These are phyloP conservation scores for Diaporthe destruens DNA, from an alignment of 2,329 filamentous ascomycete genomes.

Conservation along the genomic window DNA sequence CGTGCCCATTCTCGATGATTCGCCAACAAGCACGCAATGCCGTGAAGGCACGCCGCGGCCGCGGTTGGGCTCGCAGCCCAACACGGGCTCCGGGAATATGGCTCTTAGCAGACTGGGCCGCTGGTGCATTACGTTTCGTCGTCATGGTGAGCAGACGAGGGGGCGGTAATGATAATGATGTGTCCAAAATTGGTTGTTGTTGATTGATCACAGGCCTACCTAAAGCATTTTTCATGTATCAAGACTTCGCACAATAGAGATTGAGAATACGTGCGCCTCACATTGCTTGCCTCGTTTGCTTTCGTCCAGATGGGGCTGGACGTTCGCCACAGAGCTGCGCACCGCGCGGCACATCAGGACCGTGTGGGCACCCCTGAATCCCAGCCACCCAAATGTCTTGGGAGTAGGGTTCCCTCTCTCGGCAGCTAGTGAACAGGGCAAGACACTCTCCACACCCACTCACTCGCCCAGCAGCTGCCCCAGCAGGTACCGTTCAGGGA, in stretches of 20 bases:
- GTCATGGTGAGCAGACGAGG: background rate
- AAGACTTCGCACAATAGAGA: slow-evolving; percentile 29
- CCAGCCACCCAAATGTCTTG: slow-evolving; percentile 23
- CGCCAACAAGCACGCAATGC: background rate
- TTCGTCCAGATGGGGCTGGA: background rate
- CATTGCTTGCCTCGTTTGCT: background rate
- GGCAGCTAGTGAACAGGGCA: slow-evolving; percentile 21
- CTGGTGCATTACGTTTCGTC: slow-evolving; percentile 1
- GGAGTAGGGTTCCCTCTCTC: background rate
- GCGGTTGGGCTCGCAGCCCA: background rate
- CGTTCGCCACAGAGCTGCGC: slow-evolving; percentile 10
- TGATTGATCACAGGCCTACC: slow-evolving; percentile 16
- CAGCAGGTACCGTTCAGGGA: slow-evolving; percentile 27
- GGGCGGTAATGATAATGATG: background rate
- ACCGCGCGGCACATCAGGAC: background rate
- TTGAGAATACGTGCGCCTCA: slow-evolving; percentile 31
- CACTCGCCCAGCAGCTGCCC: background rate
- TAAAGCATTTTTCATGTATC: slow-evolving; percentile 9
- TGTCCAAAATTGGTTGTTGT: slow-evolving; percentile 8
- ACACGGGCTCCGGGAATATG: background rate
- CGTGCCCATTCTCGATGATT: slow-evolving; percentile 26
- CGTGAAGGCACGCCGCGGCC: background rate
- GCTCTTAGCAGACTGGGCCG: background rate
- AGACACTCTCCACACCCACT: slow-evolving; percentile 22
- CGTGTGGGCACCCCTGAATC: background rate